Evolutionary conservation across 352 stramenopile genomes (phyloP), one percentile per base, ranked within the genome.

Genomic region (Phytophthora cajani): DNA sequence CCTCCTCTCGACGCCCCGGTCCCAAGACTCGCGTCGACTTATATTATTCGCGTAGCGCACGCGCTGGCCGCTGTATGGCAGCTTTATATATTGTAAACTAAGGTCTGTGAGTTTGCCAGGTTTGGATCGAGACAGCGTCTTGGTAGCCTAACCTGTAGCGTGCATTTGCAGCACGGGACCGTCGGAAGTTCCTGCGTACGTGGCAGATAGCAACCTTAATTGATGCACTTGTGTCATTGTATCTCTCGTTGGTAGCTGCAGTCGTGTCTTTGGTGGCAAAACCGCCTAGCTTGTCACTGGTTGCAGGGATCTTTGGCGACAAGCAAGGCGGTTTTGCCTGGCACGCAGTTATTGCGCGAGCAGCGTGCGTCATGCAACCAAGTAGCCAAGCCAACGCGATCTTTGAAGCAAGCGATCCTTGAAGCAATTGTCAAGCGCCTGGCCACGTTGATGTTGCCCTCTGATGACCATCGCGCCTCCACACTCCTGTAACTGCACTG

Each of bases 31-130:
- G 54, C 44, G 51, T 64, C 63, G 61, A 68, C 46, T 40, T 68
- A 65, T 77, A 68, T 74, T 74, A 74, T 74, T 71, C 59, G 70
- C 70, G 65, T 71, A 71, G 54, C 54, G 63, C 56, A 69, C 53
- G 56, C 49, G 47, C 56, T 50, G 27, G 42, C 50, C 46, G 59
- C 63, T 75, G 68, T 62, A 71, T 49, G 52, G 38, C 38, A 61
- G 71, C 56, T 56, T 62, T 53, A 52, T 62, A 55, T 66, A 67
- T 61, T 74, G 60, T 78, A 71, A 75, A 74, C 61, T 68, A 69
- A 72, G 51, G 46, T 58, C 62, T 77, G 59, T 69, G 54, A 69
- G 36, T 61, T 77, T 73, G 69, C 40, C 54, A 62, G 51, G 55
- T 27, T 58, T 40, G 32, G 44, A 67, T 64, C 52, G 54, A 49